Evolutionary conservation across 192 early-diverging fungal genomes (phyloP), one percentile per base, ranked within the genome.

Genomic region (Chytriomyces hyalinus): DNA sequence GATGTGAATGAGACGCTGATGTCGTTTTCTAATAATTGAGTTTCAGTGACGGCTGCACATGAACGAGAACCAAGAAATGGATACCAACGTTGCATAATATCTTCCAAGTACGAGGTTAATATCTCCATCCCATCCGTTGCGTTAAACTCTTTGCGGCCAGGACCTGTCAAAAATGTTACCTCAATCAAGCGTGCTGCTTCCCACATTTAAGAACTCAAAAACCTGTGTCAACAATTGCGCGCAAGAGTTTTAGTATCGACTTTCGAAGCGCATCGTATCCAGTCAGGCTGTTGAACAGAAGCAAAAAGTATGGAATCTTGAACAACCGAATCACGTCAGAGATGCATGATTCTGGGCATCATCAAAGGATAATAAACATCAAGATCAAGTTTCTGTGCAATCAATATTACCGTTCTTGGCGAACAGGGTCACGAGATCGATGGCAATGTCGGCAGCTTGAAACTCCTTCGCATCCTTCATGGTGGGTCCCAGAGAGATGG

Each of bases 141-240:
- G 44, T 79, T 74, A 73, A 87, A 87, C 13, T 70, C 77, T 63
- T 84, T 75, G 44, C 77, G 65, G 7, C 84, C 86, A 8, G 78
- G 62, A 22, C 45, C 73, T 75, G 47, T 9, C 49, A 65, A n/a
- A 70, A 9, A 22, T 43, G 17, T 68, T 48, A 44, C 26, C 1
- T 36, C 36, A 36, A 36, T 36, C 36, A 36, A 36, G 36, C 1
- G 36, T 36, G 36, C 36, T 36, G 57, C 3, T 4, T 62, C 10
- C 36, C 36, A 47, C 4, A 4, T 61, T 43, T 36, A 48, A 48
- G 9, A 69, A 44, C 62, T 22, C 20, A 6, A 53, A 67, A 36
- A 80, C 83, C 73, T 46, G 84, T 85, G 61, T 85, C 83, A 50
- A 84, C 80, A 3, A 85, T 48, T 0, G 76, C 71, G 57, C 81